Evolutionary conservation across 1,139 yeast genomes (phyloP), one percentile per base, ranked within the genome.

Genomic region (Magnusiomyces suaveolens): DNA sequence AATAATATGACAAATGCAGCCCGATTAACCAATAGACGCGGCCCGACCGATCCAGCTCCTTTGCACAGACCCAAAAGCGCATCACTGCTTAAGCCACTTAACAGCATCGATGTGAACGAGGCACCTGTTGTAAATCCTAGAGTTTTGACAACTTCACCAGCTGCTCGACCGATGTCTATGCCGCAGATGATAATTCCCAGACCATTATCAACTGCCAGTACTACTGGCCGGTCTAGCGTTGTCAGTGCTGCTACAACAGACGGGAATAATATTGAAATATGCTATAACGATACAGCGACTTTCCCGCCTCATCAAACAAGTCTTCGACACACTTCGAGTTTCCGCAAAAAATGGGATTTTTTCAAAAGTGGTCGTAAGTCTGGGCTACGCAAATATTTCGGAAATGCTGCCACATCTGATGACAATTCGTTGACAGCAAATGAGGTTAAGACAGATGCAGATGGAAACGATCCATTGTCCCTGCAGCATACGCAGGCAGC

Each of bases 341-440:
- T 48, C 16, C 43, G 51, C 43, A 48, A 48, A 23, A 48, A 48
- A n/a, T 48, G 51, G 51, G 51, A 36, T n/a, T 24, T 23, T 16
- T 48, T 48, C 33, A 48, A 38, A n/a, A 36, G 20, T 2, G 51
- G 51, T 18, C 32, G 44, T 14, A 29, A 29, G 21, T 36, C 51
- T 4, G 32, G 32, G 4, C 33, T 48, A 10, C 32, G 43, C 20
- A 38, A 25, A n/a, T 48, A 48, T 25, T 48, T 48, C 38, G 43
- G 44, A 12, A 36, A 36, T 16, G 12, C 10, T 29, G 33, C 33
- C 10, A 10, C 18, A n/a, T 18, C 41, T 36, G 18, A 3, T 36
- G 18, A 36, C 18, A 16, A 4, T 10, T 3, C 41, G 18, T 36
- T 36, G 41, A 36, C 41, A 36, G 41, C 8, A 36, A n/a, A n/a